phyloP scores from a whole-genome alignment of 805 yeast species.

The Debaryomyces hansenii region DNA sequence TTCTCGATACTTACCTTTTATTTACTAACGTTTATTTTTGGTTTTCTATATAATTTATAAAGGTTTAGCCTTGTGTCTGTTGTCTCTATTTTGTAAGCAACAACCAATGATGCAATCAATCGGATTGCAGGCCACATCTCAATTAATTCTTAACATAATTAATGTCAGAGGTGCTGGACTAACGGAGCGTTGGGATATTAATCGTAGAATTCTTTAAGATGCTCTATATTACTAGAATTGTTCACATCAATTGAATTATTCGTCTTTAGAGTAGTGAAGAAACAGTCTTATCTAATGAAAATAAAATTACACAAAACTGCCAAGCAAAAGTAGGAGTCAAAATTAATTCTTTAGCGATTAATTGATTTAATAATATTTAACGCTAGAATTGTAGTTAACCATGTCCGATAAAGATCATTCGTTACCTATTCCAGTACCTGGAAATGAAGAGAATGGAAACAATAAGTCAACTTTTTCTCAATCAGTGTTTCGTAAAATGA shows the following conservation, averaged over 20 bases:
- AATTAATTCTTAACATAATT: constrained; percentile 5
- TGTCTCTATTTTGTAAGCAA: not conserved
- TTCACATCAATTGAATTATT: not conserved
- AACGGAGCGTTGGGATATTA: constrained; percentile 61
- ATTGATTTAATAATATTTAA: too few species aligned
- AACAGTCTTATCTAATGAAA: not conserved
- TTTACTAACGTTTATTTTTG: not conserved
- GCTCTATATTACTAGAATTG: not conserved
- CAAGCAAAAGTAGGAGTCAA: not conserved
- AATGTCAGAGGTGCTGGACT: constrained; percentile 38
- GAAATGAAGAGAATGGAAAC: not conserved
- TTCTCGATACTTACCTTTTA: not conserved
- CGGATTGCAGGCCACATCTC: constrained; percentile 53
- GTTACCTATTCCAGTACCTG: not conserved
- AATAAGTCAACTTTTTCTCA: not conserved
- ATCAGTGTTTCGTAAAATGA: constrained; percentile 11
- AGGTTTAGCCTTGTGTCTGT: not conserved
- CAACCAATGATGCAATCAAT: constrained; percentile 53
- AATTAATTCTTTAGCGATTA: too few species aligned
- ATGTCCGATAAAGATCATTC: not conserved
- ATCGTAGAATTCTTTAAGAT: constrained; percentile 1
- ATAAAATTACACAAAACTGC: not conserved
- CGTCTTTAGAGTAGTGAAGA: not conserved
- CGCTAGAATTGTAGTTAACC: not conserved
- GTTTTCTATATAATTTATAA: not conserved